A percentile compares a stretch with the other conserved stretches of the same genome.
Conservation (phyloP, 345 rosid species). For the Euphorbia lathyris region DNA sequence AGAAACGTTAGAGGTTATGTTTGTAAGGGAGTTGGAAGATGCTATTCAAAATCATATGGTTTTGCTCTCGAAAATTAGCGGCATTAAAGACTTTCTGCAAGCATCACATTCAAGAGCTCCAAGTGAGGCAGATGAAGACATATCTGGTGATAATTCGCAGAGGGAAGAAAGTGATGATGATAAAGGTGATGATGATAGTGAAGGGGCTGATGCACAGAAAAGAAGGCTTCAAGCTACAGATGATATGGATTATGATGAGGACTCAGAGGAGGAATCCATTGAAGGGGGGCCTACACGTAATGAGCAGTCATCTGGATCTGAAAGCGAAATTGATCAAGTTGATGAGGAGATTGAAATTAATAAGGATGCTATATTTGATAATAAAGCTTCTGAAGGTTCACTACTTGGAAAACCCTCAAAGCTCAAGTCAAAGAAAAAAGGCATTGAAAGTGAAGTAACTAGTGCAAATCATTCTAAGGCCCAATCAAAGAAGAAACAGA, state of each 20-base stretch:
- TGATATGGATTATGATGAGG: slow-evolving; percentile 80
- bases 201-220: slow-evolving; percentile 65
- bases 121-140: slow-evolving; percentile 48
- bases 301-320: slow-evolving; percentile 24
- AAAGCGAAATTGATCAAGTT: slow-evolving; percentile 37
- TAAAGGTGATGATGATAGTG: slow-evolving; percentile 45
- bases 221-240: slow-evolving; percentile 50
- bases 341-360: slow-evolving; percentile 30
- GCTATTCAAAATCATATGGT: slow-evolving; percentile 67
- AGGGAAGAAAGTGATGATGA: slow-evolving; percentile 38
- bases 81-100: slow-evolving; percentile 46
- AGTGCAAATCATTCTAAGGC: slow-evolving; percentile 5
- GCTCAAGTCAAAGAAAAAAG: slow-evolving; percentile 28
- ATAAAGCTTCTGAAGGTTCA: slow-evolving; percentile 20
- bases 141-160: slow-evolving; percentile 29
- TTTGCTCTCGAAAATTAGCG: slow-evolving; percentile 66
- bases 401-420: slow-evolving; percentile 10
- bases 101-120: slow-evolving; percentile 39
- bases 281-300: slow-evolving; percentile 20
- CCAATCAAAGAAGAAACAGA: slow-evolving; percentile 20
- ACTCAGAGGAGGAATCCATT: slow-evolving; percentile 44
- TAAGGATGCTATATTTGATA: slow-evolving; percentile 34
- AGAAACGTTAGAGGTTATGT: slow-evolving; percentile 47
- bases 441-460: not conserved
- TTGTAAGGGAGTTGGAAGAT: slow-evolving; percentile 85